Evolutionary conservation across 2,329 filamentous ascomycete species (phyloP).

Genomic region (Cryoendolithus antarcticus): DNA sequence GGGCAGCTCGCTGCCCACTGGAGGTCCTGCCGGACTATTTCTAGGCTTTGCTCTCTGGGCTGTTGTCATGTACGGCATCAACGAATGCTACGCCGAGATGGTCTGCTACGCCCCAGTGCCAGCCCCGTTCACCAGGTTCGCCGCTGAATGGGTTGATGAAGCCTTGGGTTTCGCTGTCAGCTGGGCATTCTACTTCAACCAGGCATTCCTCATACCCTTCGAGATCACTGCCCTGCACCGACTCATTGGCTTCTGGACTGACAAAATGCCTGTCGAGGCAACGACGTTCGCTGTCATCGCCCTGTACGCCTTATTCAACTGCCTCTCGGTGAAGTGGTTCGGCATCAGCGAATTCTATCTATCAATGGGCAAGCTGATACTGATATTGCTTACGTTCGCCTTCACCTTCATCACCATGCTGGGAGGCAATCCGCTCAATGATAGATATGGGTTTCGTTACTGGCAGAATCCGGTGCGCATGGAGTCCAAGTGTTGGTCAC

Average conservation of each 20-base stretch:
- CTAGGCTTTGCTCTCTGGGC: conserved; percentile 26
- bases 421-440: conserved; percentile 16
- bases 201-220: conserved; percentile 3
- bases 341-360: conserved; percentile 42
- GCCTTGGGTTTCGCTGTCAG: conserved; percentile 48
- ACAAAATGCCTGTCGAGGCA: conserved; percentile 8
- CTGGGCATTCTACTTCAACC: conserved; percentile 16
- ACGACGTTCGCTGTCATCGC: conserved; percentile 5
- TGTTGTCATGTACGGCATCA: conserved; percentile 7
- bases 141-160: conserved; percentile 61
- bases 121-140: conserved; percentile 65
- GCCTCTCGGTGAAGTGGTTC: conserved; percentile 33
- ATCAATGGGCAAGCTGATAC: conserved; percentile 31
- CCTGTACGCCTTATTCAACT: conserved; percentile 21
- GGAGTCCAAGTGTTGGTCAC: too few relatives aligned
- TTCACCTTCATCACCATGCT: conserved; percentile 24
- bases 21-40: conserved; percentile 32
- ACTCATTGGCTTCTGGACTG: conserved; percentile 6
- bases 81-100: conserved; percentile 42
- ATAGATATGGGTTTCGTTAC: conserved; percentile 9
- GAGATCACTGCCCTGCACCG: conserved; percentile 5
- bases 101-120: conserved; percentile 63
- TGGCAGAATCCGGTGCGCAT: conserved; percentile 10
- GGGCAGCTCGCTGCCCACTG: conserved; percentile 5
- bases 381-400: conserved; percentile 19